Base-by-base conservation (phyloP, 345 rosid species). In the Pseudoturritis turrita region DNA sequence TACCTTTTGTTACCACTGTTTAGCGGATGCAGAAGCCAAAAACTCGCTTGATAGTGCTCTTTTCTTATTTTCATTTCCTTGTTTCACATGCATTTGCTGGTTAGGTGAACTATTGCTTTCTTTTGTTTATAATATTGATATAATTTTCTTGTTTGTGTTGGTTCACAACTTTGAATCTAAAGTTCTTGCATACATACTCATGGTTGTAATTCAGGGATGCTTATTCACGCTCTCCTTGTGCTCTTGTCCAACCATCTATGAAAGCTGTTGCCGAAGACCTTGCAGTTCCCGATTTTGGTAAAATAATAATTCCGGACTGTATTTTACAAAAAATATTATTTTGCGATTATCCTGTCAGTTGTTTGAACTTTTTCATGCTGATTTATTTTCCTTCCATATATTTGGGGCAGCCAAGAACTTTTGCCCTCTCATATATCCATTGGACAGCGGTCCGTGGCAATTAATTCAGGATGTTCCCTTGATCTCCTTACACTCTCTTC, bases 231-330 rank as follows among this genome's bases (percentile, higher is more conserved):
- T 94, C 89, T 79, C 92, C 97, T 7, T 84, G 96, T 79, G 91
- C 98, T 71, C 83, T 95, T 70, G 83, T 88, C 77, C 99, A 95
- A 77, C 97, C 99, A 78, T 87, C 96, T 18, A 87, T 95, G 90
- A 77, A 76, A 62, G 76, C 84, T 74, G 74, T 70, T 23, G 14
- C 74, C 0, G 88, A 86, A 68, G 83, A 81, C 67, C 57, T 63
- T 83, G 75, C 75, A 51, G 62, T 81, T 77, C 99, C 99, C 8
- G 81, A 77, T n/a, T 95, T 95, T 76, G 99, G 99, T 95, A 91
- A n/a, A n/a, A 52, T 19, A 5, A 55, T 22, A 67, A 13, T 36
- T 10, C 36, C 33, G 8, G 37, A 41, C 65, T 45, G 22, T 62
- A 31, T 7, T 29, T 46, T 72, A 71, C 47, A 29, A 6, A 28